Evolutionary conservation across 2,329 filamentous ascomycete species (phyloP).

Genomic region (Nothomitra cinnamomea): DNA sequence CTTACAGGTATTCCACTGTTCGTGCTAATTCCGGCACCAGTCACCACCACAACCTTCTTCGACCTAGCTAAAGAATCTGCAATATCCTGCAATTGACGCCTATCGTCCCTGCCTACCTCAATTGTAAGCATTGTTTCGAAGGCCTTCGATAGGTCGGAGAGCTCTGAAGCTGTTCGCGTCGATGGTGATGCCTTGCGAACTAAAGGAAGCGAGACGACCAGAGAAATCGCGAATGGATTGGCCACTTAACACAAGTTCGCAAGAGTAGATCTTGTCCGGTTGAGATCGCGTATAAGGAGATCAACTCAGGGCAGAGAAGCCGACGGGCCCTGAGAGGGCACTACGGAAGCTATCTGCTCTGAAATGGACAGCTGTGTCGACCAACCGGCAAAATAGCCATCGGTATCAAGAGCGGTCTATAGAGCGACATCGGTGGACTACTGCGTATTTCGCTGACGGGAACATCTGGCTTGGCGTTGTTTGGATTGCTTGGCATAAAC

Average conservation of each 20-base stretch:
- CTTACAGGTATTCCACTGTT: conserved; percentile 59
- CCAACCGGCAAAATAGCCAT: neutral
- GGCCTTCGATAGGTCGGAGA: neutral
- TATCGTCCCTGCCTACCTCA: conserved; percentile 23
- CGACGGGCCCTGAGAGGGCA: too few species aligned
- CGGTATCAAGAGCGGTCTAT: neutral
- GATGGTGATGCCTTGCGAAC: neutral
- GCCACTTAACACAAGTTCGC: too few species aligned
- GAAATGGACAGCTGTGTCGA: neutral
- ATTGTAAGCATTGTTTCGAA: conserved; percentile 14
- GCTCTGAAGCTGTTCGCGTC: neutral
- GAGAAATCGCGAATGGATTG: too few species aligned
- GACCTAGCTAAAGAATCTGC: conserved; percentile 47
- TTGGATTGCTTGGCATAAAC: neutral
- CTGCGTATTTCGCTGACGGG: neutral
- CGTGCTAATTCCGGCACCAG: conserved; percentile 57
- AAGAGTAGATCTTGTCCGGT: too few species aligned
- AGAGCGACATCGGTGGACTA: neutral
- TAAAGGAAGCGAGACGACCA: too few species aligned
- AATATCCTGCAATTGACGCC: conserved; percentile 42
- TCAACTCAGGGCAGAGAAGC: too few species aligned
- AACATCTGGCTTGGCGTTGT: neutral
- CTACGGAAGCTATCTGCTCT: neutral
- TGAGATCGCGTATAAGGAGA: too few species aligned
- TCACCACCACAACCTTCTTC: conserved; percentile 53